Conservation (phyloP, 371 early-diverging fungal species). For the Umbelopsis sp. region DNA sequence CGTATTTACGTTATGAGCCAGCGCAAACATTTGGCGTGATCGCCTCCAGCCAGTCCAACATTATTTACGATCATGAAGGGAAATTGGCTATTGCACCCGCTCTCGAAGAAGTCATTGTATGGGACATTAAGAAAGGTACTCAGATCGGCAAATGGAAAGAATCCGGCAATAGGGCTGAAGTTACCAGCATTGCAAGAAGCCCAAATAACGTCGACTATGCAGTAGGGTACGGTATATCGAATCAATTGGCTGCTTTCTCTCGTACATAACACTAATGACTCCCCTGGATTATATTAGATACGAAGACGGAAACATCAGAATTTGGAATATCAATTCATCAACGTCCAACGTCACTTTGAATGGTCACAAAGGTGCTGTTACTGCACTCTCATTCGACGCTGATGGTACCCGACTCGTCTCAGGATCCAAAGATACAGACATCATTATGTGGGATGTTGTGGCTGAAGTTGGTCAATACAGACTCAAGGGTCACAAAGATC, state of each 20-base stretch:
- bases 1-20: conserved; percentile 87
- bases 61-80: conserved; percentile 71
- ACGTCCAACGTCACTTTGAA: conserved; percentile 76
- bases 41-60: conserved; percentile 68
- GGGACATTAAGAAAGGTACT: conserved; percentile 87
- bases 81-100: conserved; percentile 78
- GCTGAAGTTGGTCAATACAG: conserved; percentile 88
- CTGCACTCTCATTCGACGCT: conserved; percentile 80
- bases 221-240: conserved; percentile 65
- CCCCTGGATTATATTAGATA: conserved; percentile 46
- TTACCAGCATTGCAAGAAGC: conserved; percentile 74
- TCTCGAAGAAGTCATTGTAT: conserved; percentile 82
- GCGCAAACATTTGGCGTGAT: conserved; percentile 85
- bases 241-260: conserved; percentile 12
- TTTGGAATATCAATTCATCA: conserved; percentile 64
- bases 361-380: conserved; percentile 89
- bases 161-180: conserved; percentile 76
- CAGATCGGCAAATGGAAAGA: conserved; percentile 77
- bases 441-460: conserved; percentile 95
- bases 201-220: conserved; percentile 73
- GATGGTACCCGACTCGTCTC: conserved; percentile 84
- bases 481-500: conserved; percentile 93
- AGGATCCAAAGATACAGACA: conserved; percentile 90
- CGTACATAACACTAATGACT: neutral
- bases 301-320: conserved; percentile 82